phyloP scores from a whole-genome alignment of 1,284 basidiomycete species.

The Austroboletus novae-zelandiae region DNA sequence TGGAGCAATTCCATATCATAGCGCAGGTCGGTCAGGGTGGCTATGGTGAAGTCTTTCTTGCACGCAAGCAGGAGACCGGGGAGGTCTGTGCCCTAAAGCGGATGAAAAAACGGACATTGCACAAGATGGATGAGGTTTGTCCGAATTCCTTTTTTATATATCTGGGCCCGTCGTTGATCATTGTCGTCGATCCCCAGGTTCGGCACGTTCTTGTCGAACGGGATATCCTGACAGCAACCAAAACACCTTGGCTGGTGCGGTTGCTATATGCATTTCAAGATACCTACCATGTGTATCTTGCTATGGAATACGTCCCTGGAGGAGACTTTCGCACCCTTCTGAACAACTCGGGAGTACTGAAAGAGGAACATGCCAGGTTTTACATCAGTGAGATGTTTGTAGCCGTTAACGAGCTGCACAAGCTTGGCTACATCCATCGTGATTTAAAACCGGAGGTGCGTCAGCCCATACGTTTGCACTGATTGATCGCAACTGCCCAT shows the following conservation, averaged over 20 bases:
- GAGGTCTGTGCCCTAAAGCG: conserved; percentile 96
- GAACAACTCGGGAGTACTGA: conserved; percentile 94
- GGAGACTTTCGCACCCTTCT: conserved; percentile 94
- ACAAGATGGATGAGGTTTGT: conserved; percentile 93
- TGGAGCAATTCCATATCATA: conserved; percentile 94
- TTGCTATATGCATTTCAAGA: conserved; percentile 96
- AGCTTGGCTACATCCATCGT: conserved; percentile 95
- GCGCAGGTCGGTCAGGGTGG: conserved; percentile 97
- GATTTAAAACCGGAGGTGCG: conserved; percentile 94
- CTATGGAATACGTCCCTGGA: conserved; percentile 98
- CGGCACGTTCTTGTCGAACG: conserved; percentile 95
- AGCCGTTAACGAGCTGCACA: conserved; percentile 88
- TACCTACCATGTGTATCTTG: conserved; percentile 83
- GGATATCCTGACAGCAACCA: conserved; percentile 93
- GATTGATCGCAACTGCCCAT: conserved; percentile 4
- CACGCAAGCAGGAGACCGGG: conserved; percentile 87
- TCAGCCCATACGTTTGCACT: neutral
- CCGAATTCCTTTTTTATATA: neutral
- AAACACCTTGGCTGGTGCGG: conserved; percentile 92
- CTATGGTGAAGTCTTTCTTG: conserved; percentile 94
- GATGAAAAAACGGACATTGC: conserved; percentile 89
- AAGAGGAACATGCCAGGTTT: conserved; percentile 92
- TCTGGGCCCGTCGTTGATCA: conserved; percentile 5
- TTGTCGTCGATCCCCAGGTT: conserved; percentile 47
- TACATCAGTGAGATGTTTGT: conserved; percentile 97